These are phyloP conservation scores for Syzygium aromaticum DNA, from an alignment of 345 rosid genomes.

Conservation along the genomic window DNA sequence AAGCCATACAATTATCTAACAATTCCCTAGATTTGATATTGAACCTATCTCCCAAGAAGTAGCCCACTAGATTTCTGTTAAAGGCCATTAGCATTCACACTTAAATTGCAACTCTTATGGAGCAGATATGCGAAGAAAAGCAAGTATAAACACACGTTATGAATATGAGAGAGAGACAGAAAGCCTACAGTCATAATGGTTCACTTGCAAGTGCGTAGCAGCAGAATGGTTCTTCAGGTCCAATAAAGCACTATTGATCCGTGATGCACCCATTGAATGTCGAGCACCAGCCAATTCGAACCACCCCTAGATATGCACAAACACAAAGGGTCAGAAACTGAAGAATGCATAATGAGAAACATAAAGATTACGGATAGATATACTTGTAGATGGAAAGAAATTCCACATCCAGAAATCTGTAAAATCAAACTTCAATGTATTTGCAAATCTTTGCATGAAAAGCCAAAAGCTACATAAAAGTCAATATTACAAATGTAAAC, in stretches of 20 bases:
- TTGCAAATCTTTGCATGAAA: neutral
- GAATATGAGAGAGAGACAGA: neutral
- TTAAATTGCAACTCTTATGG: neutral
- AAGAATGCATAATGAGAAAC: neutral
- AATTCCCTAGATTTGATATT: neutral
- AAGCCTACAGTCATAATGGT: constrained; percentile 28
- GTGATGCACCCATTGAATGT: constrained; percentile 84
- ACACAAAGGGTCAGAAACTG: neutral
- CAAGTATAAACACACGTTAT: neutral
- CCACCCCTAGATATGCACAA: constrained; percentile 62
- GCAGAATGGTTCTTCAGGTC: constrained; percentile 76
- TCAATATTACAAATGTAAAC: neutral
- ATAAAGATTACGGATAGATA: neutral
- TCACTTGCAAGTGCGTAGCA: constrained; percentile 48
- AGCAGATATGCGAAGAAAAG: neutral
- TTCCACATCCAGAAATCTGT: neutral
- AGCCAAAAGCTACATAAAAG: neutral
- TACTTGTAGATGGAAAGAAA: neutral
- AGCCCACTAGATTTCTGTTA: neutral
- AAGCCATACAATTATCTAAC: neutral
- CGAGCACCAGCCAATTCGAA: constrained; percentile 80
- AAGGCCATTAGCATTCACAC: neutral
- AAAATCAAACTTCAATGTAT: neutral
- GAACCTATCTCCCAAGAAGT: neutral
- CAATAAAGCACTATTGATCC: constrained; percentile 62